A percentile compares a stretch with the other conserved stretches of the same genome.
phyloP scores from a whole-genome alignment of 208 protist species.

The Trypanosoma boissoni region DNA sequence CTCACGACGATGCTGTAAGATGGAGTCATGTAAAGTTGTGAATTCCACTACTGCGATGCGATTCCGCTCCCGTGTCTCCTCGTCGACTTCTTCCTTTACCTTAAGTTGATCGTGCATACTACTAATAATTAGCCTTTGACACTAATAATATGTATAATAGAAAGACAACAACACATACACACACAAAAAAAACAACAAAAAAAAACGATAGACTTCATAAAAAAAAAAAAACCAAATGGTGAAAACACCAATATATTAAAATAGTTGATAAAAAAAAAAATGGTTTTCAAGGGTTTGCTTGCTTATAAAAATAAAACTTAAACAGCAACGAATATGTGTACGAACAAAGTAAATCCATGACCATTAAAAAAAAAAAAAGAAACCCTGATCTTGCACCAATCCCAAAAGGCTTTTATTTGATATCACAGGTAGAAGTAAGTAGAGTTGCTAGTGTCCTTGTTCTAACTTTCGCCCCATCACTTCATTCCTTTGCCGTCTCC shows the following conservation, averaged over 20 bases:
- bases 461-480: no score
- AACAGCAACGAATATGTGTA: not conserved
- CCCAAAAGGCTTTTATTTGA: no score
- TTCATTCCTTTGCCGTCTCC: no score
- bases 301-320: constrained; percentile 9
- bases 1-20: constrained; percentile 27
- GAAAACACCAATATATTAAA: constrained; percentile 10
- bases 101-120: constrained; percentile 56
- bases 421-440: no score
- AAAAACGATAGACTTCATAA: constrained; percentile 2
- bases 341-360: constrained; percentile 5
- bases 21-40: constrained; percentile 31
- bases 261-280: constrained; percentile 2
- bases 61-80: constrained; percentile 26
- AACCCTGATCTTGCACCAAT: no score
- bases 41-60: constrained; percentile 21
- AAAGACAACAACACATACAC: not conserved
- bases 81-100: constrained; percentile 31
- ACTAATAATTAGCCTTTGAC: not conserved
- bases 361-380: no score
- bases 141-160: constrained; percentile 4
- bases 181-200: constrained; percentile 6
- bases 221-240: constrained; percentile 16
- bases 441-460: no score
- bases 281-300: no score